Evolutionary conservation across 805 yeast species (phyloP).

Genomic region (Pichia sporocuriosa): DNA sequence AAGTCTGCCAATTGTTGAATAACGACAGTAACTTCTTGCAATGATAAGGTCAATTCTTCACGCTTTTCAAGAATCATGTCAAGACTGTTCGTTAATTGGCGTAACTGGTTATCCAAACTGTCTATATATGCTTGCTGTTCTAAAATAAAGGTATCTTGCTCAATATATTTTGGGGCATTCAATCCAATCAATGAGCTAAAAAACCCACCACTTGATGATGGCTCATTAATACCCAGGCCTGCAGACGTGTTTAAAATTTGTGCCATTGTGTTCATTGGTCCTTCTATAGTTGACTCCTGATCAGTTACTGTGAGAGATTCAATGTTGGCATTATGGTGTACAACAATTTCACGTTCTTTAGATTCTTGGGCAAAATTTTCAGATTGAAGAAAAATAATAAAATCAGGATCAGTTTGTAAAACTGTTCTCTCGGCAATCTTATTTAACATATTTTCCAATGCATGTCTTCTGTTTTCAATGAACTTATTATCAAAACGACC

Average conservation of each 20-base stretch:
- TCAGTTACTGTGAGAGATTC: slow-evolving; percentile 8
- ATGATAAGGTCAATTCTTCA: slow-evolving; percentile 58
- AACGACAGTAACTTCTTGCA: slow-evolving; percentile 54
- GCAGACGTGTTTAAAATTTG: slow-evolving; percentile 22
- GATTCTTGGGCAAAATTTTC: slow-evolving; percentile 63
- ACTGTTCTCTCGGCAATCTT: slow-evolving; percentile 54
- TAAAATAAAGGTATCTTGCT: slow-evolving; percentile 71
- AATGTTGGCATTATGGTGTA: slow-evolving; percentile 20
- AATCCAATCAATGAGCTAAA: slow-evolving; percentile 65
- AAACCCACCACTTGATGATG: slow-evolving; percentile 39
- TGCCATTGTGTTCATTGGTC: slow-evolving; percentile 22
- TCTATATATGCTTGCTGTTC: slow-evolving; percentile 66
- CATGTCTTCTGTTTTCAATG: slow-evolving; percentile 76
- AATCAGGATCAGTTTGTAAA: slow-evolving; percentile 68
- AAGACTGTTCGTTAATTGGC: slow-evolving; percentile 59
- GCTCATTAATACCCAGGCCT: slow-evolving; percentile 17
- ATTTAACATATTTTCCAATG: slow-evolving; percentile 78
- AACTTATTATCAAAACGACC: slow-evolving; percentile 90
- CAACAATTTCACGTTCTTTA: slow-evolving; percentile 54
- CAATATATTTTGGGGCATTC: slow-evolving; percentile 55
- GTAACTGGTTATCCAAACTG: slow-evolving; percentile 64
- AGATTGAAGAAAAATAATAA: slow-evolving; percentile 69
- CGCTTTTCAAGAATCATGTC: slow-evolving; percentile 73
- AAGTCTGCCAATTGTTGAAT: slow-evolving; percentile 59
- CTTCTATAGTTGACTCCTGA: slow-evolving; percentile 3